Conservation (phyloP, 108 stramenopile genomes). For the Cyclostephanos invisitatus region DNA sequence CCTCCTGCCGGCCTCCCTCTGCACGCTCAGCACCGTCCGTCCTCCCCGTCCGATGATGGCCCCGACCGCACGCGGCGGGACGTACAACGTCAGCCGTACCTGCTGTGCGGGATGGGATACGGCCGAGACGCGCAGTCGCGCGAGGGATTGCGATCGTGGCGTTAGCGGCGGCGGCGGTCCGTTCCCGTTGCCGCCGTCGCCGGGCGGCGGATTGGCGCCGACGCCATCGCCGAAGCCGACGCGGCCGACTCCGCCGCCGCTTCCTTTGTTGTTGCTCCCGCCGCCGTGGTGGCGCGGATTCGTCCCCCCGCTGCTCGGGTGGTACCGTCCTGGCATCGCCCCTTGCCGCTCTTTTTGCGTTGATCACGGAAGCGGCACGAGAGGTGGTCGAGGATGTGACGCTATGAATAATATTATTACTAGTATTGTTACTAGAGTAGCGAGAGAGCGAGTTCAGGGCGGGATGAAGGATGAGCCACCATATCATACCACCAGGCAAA, state of each 20-base stretch:
- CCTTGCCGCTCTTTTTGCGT: too few relatives aligned
- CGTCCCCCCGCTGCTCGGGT: neutral
- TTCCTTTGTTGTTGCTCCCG: too few relatives aligned
- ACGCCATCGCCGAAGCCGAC: neutral
- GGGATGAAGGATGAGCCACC: too few relatives aligned
- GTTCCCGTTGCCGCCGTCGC: neutral
- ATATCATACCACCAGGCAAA: too few relatives aligned
- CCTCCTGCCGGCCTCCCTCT: conserved; percentile 59
- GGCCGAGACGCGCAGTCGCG: conserved; percentile 23
- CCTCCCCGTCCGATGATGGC: conserved; percentile 81
- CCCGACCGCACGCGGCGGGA: conserved; percentile 74
- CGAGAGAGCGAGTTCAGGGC: too few relatives aligned
- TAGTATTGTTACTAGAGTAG: too few relatives aligned
- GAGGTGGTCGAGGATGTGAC: too few relatives aligned
- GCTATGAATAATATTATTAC: too few relatives aligned
- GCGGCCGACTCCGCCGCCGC: neutral
- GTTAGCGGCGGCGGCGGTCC: neutral
- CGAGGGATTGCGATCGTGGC: neutral
- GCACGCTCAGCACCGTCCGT: conserved; percentile 61
- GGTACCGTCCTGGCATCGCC: neutral
- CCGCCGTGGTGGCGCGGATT: neutral
- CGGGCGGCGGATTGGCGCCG: neutral
- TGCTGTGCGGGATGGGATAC: conserved; percentile 44
- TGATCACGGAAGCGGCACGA: too few relatives aligned
- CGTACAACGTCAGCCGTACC: conserved; percentile 64